Evolutionary conservation across 148 eudicot genomes (phyloP).

Genomic region (Suaeda aralocaspica): DNA sequence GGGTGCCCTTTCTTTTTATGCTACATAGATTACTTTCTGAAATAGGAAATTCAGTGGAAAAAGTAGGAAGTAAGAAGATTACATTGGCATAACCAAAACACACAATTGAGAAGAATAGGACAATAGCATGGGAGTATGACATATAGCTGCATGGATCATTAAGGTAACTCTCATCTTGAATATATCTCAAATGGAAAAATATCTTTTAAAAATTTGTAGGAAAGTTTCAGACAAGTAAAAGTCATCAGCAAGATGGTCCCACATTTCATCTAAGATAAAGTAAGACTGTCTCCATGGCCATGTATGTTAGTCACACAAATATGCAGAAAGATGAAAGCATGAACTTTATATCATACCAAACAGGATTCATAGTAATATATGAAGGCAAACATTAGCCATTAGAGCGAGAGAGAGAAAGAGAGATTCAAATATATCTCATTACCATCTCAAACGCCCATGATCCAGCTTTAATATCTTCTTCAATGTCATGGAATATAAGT

Average conservation of each 20-base stretch:
- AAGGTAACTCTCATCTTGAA: not conserved
- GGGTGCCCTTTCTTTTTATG: too few relatives aligned
- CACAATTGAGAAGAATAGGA: too few relatives aligned
- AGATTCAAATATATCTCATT: not conserved
- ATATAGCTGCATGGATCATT: too few relatives aligned
- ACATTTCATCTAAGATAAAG: not conserved
- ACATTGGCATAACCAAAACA: too few relatives aligned
- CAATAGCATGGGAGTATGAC: too few relatives aligned
- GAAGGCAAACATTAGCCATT: not conserved
- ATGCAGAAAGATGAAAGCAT: not conserved
- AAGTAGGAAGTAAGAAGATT: too few relatives aligned
- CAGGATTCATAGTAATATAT: not conserved
- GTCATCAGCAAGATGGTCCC: not conserved
- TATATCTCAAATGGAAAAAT: not conserved
- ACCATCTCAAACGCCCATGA: constrained; percentile 57
- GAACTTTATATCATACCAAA: not conserved
- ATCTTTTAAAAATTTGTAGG: not conserved
- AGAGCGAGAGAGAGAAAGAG: not conserved
- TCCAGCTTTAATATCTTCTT: constrained; percentile 45
- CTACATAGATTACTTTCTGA: too few relatives aligned
- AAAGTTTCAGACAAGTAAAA: not conserved
- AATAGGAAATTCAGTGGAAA: too few relatives aligned
- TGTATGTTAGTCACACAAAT: not conserved
- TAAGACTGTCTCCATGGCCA: not conserved
- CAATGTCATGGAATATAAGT: constrained; percentile 48